Base-by-base conservation (phyloP, 768 basidiomycete species). In the Russula ochroleuca region DNA sequence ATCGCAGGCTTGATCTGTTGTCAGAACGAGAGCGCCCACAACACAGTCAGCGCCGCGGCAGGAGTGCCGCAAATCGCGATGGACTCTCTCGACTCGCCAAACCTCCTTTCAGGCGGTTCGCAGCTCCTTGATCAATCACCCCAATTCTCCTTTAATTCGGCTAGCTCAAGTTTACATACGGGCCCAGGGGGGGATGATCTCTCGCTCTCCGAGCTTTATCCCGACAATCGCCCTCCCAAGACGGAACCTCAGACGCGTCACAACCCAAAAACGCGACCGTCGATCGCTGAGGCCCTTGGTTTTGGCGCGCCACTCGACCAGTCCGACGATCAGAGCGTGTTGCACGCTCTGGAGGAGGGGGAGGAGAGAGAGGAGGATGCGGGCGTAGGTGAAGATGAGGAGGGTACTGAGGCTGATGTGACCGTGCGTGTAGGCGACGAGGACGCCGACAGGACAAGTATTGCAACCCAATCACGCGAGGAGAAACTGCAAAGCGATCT, bases 401-500 rank as follows among this genome's bases (percentile, higher is more conserved):
- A 51, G 2, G 62, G 48, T 2, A 63, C 51, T 31, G 63, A 41
- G 21, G 69, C 69, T 14, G 72, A 74, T 49, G 68, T 66, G 58
- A 72, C 72, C 11, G 69, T 73, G 64, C 38, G 52, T 64, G 25
- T 66, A 67, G 66, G 66, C 67, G 69, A 65, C 67, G 67, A 70
- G 71, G 25, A 67, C 52, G 49, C 54, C 9, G 38, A 59, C 13
- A 35, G 52, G 57, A 54, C 55, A 35, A 72, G 68, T 17, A 62
- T 71, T 2, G 72, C 71, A 3, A 72, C 74, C 41, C 78, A 74
- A 64, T 69, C 77, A 54, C 78, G 85, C 50, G 88, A 92, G 70
- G 90, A 91, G 62, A 89, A 86, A 71, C 75, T 92, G 38, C 85
- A 86, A 66, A 83, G 81, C 68, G 90, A 92, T 73, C 71, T 90